Evolutionary conservation across 768 basidiomycete species (phyloP).

Genomic region (Trametes punicea): DNA sequence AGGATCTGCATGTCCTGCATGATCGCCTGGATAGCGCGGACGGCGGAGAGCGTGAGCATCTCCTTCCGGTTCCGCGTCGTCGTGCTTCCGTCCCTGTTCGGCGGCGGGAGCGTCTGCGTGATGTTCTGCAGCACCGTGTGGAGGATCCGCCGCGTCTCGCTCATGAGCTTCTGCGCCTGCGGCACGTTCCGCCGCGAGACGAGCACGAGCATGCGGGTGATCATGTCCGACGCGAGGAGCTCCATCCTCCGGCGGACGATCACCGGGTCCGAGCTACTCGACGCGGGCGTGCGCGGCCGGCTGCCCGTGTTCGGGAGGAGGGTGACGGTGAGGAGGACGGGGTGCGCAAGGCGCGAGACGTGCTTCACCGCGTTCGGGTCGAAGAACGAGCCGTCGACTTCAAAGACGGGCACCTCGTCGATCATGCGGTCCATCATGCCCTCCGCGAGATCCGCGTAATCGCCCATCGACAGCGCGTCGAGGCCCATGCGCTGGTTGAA

Average conservation of each 20-base stretch:
- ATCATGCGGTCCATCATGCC: slow-evolving; percentile 97
- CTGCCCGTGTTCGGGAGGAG: slow-evolving; percentile 56
- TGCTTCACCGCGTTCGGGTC: slow-evolving; percentile 84
- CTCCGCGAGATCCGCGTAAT: slow-evolving; percentile 70
- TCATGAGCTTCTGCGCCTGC: slow-evolving; percentile 87
- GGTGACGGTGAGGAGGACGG: slow-evolving; percentile 92
- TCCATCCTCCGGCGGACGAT: slow-evolving; percentile 96
- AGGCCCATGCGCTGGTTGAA: slow-evolving; percentile 86
- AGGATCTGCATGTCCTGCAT: slow-evolving; percentile 84
- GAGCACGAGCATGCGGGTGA: slow-evolving; percentile 88
- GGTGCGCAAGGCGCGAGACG: slow-evolving; percentile 86
- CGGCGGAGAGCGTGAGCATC: slow-evolving; percentile 63
- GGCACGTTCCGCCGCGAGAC: slow-evolving; percentile 88
- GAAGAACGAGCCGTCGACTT: slow-evolving; percentile 93
- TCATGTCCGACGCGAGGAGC: slow-evolving; percentile 95
- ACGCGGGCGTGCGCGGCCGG: slow-evolving; percentile 40
- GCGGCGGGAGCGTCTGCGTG: slow-evolving; percentile 65
- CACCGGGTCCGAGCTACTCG: slow-evolving; percentile 67
- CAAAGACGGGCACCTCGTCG: slow-evolving; percentile 94
- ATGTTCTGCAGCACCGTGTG: slow-evolving; percentile 87
- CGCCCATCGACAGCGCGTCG: slow-evolving; percentile 70
- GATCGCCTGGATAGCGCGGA: slow-evolving; percentile 80
- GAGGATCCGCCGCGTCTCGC: slow-evolving; percentile 88
- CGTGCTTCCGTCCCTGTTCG: slow-evolving; percentile 37
- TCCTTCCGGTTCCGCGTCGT: slow-evolving; percentile 78